Conservation (phyloP, 2,329 filamentous ascomycete species). For the Aspergillus sp. region DNA sequence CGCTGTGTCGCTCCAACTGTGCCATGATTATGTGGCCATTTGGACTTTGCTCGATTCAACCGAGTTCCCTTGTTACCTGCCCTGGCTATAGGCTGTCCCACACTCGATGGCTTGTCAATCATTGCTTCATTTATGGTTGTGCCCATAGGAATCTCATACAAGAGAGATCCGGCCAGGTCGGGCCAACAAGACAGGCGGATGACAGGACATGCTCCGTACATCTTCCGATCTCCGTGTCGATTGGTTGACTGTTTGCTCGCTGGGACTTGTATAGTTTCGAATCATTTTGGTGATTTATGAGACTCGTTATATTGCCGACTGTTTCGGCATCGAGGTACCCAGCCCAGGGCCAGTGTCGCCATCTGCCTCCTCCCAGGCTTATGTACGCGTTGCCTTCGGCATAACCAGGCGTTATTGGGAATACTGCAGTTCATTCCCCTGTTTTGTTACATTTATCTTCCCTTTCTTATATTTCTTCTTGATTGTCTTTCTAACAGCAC, state of each 20-base stretch:
- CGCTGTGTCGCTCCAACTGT: slow-evolving; percentile 17
- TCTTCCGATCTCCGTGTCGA: slow-evolving; percentile 5
- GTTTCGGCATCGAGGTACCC: not conserved
- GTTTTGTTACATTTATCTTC: slow-evolving; percentile 16
- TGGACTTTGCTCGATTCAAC: slow-evolving; percentile 19
- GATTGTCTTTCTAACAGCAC: slow-evolving; percentile 16
- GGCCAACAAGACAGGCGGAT: not conserved
- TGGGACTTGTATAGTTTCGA: not conserved
- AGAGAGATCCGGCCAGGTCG: not conserved
- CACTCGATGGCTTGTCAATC: not conserved
- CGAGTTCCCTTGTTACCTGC: slow-evolving; percentile 10
- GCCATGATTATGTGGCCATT: slow-evolving; percentile 17
- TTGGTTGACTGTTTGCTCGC: not conserved
- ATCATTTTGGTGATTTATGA: not conserved
- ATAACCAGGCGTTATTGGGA: slow-evolving; percentile 35
- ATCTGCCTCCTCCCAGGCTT: slow-evolving; percentile 12
- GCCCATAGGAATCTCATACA: not conserved
- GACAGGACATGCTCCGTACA: not conserved
- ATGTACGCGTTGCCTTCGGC: slow-evolving; percentile 24
- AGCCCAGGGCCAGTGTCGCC: slow-evolving; percentile 6
- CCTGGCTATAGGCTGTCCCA: not conserved
- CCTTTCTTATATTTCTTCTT: slow-evolving; percentile 13
- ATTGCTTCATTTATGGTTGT: not conserved
- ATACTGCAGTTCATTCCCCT: slow-evolving; percentile 26
- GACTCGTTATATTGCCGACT: slow-evolving; percentile 6